Evolutionary conservation across 495 filamentous ascomycete genomes (phyloP).

Genomic region (Tuber calosporum): DNA sequence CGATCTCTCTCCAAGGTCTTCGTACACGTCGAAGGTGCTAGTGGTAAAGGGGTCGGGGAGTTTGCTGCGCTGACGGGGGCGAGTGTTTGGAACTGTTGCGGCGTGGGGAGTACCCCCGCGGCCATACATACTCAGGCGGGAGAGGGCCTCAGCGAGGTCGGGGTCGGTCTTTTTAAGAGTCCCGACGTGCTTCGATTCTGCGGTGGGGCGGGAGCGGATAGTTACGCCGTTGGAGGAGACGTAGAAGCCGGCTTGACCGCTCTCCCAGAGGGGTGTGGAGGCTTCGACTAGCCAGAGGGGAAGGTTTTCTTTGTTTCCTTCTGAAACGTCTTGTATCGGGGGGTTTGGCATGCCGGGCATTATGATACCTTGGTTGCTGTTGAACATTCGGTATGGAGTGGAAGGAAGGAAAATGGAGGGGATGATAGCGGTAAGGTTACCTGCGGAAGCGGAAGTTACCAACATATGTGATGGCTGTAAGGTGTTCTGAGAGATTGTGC

Average conservation of each 20-base stretch:
- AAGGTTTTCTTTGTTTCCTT: slow-evolving; percentile 1
- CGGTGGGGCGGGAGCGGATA: not conserved
- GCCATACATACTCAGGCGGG: not conserved
- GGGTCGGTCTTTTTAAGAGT: slow-evolving; percentile 1
- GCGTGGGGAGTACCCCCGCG: not conserved
- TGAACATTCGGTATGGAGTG: not conserved
- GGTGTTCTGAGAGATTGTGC: not conserved
- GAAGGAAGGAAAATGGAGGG: not conserved
- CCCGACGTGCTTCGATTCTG: not conserved
- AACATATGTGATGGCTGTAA: not conserved
- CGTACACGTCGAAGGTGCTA: not conserved
- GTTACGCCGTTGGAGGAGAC: not conserved
- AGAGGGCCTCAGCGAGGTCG: not conserved
- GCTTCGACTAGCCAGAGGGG: not conserved
- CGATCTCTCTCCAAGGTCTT: not conserved
- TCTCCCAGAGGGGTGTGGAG: not conserved
- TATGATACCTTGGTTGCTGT: not conserved
- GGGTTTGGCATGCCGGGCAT: not conserved
- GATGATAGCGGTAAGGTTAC: not conserved
- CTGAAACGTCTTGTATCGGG: not conserved
- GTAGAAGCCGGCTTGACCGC: not conserved
- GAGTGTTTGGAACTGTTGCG: not conserved
- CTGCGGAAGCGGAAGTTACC: not conserved
- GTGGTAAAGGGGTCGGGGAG: not conserved
- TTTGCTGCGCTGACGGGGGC: slow-evolving; percentile 1